These are phyloP conservation scores for Senecio squalidus DNA, from an alignment of 140 eudicot genomes.

Conservation along the genomic window DNA sequence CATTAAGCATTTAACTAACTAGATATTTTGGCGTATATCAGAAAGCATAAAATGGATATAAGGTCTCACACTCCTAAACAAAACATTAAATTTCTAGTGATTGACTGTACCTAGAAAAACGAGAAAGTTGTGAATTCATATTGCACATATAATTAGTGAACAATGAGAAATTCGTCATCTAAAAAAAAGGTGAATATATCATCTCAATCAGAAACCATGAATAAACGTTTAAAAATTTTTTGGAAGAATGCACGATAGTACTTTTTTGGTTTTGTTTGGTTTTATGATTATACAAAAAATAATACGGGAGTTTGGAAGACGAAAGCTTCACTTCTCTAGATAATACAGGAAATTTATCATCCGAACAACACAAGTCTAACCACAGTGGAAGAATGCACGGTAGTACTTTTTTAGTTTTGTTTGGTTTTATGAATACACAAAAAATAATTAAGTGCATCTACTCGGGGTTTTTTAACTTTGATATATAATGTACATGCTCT, in stretches of 20 bases:
- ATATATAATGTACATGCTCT: conserved; percentile 70
- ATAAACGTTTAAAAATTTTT: too few species aligned
- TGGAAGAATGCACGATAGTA: too few species aligned
- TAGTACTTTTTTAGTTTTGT: too few species aligned
- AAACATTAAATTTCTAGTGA: conserved; percentile 46
- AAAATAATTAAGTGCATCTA: conserved; percentile 71
- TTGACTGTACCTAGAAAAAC: conserved; percentile 18
- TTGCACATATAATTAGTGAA: neutral
- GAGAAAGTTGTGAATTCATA: conserved; percentile 3
- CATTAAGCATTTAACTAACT: neutral
- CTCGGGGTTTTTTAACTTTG: too few species aligned
- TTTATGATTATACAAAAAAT: conserved; percentile 68
- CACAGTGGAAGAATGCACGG: too few species aligned
- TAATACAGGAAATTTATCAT: too few species aligned
- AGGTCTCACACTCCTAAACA: conserved; percentile 42
- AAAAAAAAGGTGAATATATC: too few species aligned
- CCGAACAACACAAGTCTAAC: conserved; percentile 34
- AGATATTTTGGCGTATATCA: neutral
- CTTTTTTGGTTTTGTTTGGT: conserved; percentile 38
- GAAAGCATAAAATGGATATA: conserved; percentile 40
- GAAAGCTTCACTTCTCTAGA: too few species aligned
- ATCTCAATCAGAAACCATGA: conserved; percentile 1
- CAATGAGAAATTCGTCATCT: too few species aligned
- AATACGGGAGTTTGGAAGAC: too few species aligned
- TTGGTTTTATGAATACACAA: conserved; percentile 52